Base-by-base conservation (phyloP, 805 yeast genomes). In the Ogataea salicorniae region DNA sequence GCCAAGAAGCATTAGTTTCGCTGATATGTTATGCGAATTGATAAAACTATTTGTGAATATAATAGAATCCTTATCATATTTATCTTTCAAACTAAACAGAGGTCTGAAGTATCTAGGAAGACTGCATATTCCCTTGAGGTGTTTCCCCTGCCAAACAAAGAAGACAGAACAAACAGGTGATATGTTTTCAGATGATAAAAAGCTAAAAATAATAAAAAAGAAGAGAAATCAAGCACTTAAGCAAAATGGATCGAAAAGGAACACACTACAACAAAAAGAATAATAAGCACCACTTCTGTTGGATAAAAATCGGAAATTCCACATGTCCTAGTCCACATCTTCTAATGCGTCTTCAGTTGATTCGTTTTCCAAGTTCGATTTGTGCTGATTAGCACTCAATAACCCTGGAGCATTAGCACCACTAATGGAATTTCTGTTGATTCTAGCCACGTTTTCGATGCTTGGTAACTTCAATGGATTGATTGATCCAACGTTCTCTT, bases 401-500 rank as follows among this genome's bases (percentile, higher is more conserved):
- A 64, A 48, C 6, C 58, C 59, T 15, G 61, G 50, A 3, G 64
- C 67, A 39, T 49, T 58, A 20, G 74, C 70, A 38, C 76, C 79
- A 56, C 83, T 76, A 29, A 81, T 75, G 5, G 83, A 76, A 59
- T 77, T 79, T 54, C 84, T 69, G 61, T 76, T 79, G 51, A 81
- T 79, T 58, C 81, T 76, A 49, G 79, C 76, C 42, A 81, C 81
- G 60, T 76, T 73, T 54, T 79, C 84, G 39, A 80, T 79, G 49
- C 76, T 75, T 4, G 83, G 82, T 49, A 73, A 75, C 41, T 69
- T 70, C 61, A 77, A 58, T 2, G 68, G 57, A 57, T 69, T 48
- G 55, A 63, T 53, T 1, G 62, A 55, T 2, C 68, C 68, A 23
- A 60, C 63, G 42, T 58, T 61, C 39, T 56, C 60, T 39, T 57